A percentile compares a stretch with the other conserved stretches of the same genome.
These are phyloP conservation scores for Fraxinus dipetala DNA, from an alignment of 305 asterid genomes.

Conservation along the genomic window DNA sequence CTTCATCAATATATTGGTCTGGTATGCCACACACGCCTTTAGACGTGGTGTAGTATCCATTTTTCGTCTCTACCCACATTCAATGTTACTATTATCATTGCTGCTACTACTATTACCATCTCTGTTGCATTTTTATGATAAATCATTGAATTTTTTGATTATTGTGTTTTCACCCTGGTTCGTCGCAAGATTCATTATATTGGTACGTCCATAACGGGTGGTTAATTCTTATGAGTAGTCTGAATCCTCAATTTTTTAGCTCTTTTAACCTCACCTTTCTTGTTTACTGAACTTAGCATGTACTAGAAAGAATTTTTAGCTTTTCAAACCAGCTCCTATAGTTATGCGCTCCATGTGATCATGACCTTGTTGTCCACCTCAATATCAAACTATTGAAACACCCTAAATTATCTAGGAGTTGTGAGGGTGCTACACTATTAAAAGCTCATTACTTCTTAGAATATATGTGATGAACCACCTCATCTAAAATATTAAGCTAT, in stretches of 20 bases:
- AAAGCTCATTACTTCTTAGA: constrained; percentile 8
- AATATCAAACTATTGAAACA: neutral
- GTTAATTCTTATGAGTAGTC: neutral
- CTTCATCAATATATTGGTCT: neutral
- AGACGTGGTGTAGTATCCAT: neutral
- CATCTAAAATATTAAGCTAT: neutral
- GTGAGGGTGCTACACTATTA: constrained; percentile 9
- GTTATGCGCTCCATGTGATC: neutral
- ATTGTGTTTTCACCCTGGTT: neutral
- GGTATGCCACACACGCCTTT: neutral
- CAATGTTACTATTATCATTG: neutral
- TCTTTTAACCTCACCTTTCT: neutral
- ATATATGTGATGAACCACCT: neutral
- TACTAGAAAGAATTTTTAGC: neutral
- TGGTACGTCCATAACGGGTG: neutral
- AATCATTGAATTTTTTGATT: constrained; percentile 5
- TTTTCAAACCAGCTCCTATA: neutral
- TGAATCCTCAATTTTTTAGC: neutral
- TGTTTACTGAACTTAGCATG: neutral
- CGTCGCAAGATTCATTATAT: neutral
- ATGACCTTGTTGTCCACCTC: constrained; percentile 7
- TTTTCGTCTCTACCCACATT: too few species aligned
- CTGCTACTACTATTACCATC: neutral
- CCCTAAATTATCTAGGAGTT: neutral
- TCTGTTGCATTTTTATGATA: neutral